These are phyloP conservation scores for Sonneratia caseolaris DNA, from an alignment of 345 rosid species.

Conservation along the genomic window DNA sequence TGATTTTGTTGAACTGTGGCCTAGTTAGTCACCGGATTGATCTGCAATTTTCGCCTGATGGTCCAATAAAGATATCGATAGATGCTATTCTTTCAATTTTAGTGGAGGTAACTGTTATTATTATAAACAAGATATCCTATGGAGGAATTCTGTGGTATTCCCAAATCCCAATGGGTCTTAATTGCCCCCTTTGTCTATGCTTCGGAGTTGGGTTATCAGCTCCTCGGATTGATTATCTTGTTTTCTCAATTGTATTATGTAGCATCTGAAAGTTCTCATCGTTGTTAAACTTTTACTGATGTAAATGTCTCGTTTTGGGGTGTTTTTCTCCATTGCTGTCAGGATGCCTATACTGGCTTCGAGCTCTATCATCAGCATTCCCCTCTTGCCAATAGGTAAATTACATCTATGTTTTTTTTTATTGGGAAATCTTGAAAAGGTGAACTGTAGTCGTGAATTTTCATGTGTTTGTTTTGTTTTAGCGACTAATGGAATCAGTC, in stretches of 20 bases:
- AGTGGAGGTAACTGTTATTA: background rate
- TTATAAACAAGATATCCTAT: background rate
- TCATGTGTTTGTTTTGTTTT: background rate
- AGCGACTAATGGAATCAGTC: background rate
- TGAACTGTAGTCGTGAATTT: background rate
- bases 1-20: background rate
- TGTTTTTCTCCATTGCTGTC: background rate
- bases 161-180: too few species aligned
- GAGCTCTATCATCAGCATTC: background rate
- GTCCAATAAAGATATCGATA: background rate
- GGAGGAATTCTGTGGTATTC: too few species aligned
- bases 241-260: background rate
- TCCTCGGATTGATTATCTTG: background rate
- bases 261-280: background rate
- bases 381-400: constrained; percentile 1
- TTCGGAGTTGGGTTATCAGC: background rate
- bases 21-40: background rate
- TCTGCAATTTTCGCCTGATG: background rate
- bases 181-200: too few species aligned
- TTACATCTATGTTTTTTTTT: background rate
- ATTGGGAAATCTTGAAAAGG: background rate
- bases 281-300: background rate
- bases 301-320: background rate
- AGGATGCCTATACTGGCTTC: background rate
- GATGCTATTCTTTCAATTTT: background rate